Percentiles rank a stretch among this genome's conserved stretches.
Evolutionary conservation across 1,139 yeast genomes (phyloP).

Genomic region (Yamadazyma buinensis): DNA sequence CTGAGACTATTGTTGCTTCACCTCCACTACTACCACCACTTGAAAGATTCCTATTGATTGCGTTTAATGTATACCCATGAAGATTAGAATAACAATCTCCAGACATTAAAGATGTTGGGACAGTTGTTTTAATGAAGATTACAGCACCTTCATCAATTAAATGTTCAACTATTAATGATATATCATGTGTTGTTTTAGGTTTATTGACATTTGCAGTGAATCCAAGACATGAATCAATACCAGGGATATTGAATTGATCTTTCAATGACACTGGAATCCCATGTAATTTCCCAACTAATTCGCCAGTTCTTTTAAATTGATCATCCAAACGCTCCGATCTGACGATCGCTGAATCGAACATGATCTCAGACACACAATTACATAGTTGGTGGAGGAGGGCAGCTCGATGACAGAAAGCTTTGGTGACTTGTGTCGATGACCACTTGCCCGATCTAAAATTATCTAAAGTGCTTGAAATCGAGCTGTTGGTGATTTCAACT

Average conservation of each 20-base stretch:
- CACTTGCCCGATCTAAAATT: constrained; percentile 8
- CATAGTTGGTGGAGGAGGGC: constrained; percentile 42
- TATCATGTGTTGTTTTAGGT: constrained; percentile 13
- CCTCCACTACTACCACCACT: constrained; percentile 35
- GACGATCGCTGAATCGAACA: constrained; percentile 25
- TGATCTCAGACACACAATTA: constrained; percentile 30
- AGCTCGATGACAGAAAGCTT: constrained; percentile 25
- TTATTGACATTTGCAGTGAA: constrained; percentile 29
- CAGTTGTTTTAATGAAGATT: constrained; percentile 25
- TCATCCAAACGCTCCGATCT: constrained; percentile 25
- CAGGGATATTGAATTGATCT: constrained; percentile 28
- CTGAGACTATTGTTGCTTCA: constrained; percentile 30
- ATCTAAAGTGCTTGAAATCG: constrained; percentile 1
- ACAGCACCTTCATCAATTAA: constrained; percentile 25
- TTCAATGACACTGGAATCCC: constrained; percentile 40
- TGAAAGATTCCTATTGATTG: constrained; percentile 23
- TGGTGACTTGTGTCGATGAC: constrained; percentile 10
- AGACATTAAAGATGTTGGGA: constrained; percentile 32
- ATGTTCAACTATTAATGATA: constrained; percentile 19
- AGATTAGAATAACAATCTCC: constrained; percentile 29
- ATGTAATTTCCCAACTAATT: constrained; percentile 26
- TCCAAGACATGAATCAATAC: constrained; percentile 44
- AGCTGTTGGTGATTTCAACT: constrained; percentile 25
- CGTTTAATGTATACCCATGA: constrained; percentile 28
- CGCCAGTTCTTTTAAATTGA: constrained; percentile 18